Base-by-base conservation (phyloP, 768 basidiomycete species). In the Lentinula lateritia region DNA sequence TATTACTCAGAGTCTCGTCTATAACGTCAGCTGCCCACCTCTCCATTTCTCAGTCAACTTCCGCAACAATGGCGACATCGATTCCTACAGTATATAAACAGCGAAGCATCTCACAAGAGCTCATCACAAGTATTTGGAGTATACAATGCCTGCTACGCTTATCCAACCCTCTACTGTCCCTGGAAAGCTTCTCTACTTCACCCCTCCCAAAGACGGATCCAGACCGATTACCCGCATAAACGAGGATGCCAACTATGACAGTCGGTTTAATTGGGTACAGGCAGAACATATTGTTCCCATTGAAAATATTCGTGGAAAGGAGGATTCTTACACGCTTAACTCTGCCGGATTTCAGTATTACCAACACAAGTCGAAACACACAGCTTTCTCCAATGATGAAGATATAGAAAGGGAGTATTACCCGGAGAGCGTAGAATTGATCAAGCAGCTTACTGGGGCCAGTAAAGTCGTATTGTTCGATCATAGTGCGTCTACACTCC, bases 41-140 rank as follows among this genome's bases (percentile, higher is more conserved):
- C 6, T 48, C 20, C 7, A 48, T 9, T 48, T 28, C 46, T 39
- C 38, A 39, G 13, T 39, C 38, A 20, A 18, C 18, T 48, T 20
- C 23, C 46, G 46, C 46, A 18, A 48, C 46, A 54, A 54, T 54
- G 55, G 55, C 55, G 55, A 42, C 39, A 56, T 56, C 39, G 39
- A 12, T 41, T 36, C 34, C 52, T 55, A 10, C 50, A 28, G 28
- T 56, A 56, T 10, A 41, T 28, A 16, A 28, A 7, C 8, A 56
- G 38, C 2, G 34, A 28, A 78, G 61, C 83, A 84, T 53, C 85
- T 86, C 70, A 28, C 74, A 75, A 55, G 76, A 80, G 8, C 85
- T 86, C 64, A 76, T 80, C n/a, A 73, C 78, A 74, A 23, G 69
- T 83, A 54, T 66, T 79, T 60, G 71, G 74, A 62, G 75, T 69